phyloP scores from a whole-genome alignment of 345 rosid species.

The Jatropha curcas region DNA sequence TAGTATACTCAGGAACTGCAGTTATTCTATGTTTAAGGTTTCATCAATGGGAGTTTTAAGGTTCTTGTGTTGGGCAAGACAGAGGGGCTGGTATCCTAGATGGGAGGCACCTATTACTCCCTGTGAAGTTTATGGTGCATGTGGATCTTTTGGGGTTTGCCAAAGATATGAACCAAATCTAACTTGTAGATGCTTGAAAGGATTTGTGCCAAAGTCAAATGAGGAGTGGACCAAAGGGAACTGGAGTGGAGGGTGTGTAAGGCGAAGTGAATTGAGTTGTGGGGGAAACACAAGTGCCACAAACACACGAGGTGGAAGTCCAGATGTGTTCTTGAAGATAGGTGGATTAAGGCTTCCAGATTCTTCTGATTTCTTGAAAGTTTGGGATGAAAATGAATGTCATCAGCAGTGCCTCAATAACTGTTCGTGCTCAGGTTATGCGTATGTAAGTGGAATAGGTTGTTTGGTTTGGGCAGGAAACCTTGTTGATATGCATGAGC shows the following conservation, averaged over 20 bases:
- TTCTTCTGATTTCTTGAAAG: constrained; percentile 25
- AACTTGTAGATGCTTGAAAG: constrained; percentile 53
- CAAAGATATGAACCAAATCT: constrained; percentile 12
- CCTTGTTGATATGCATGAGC: constrained; percentile 15
- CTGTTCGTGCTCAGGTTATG: constrained; percentile 32
- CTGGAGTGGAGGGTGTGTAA: constrained; percentile 53
- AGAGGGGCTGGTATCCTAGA: constrained; percentile 14
- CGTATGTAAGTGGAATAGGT: constrained; percentile 13
- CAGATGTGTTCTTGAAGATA: constrained; percentile 45
- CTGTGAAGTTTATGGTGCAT: constrained; percentile 49
- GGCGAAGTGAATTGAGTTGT: constrained; percentile 39
- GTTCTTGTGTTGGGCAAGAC: constrained; percentile 5
- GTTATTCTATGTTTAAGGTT: not conserved
- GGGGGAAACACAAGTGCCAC: constrained; percentile 8
- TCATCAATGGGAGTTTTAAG: not conserved
- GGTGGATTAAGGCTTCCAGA: constrained; percentile 46
- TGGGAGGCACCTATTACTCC: constrained; percentile 12
- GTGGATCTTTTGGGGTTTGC: constrained; percentile 55
- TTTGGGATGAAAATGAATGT: constrained; percentile 20
- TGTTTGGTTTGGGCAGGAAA: constrained; percentile 22
- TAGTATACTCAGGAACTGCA: constrained; percentile 10
- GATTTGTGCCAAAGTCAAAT: constrained; percentile 44
- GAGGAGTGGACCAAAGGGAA: constrained; percentile 43
- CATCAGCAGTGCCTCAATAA: constrained; percentile 25
- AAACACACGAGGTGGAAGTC: constrained; percentile 19